These are phyloP conservation scores for Wickerhamiella nectarea DNA, from an alignment of 805 yeast genomes.

Conservation along the genomic window DNA sequence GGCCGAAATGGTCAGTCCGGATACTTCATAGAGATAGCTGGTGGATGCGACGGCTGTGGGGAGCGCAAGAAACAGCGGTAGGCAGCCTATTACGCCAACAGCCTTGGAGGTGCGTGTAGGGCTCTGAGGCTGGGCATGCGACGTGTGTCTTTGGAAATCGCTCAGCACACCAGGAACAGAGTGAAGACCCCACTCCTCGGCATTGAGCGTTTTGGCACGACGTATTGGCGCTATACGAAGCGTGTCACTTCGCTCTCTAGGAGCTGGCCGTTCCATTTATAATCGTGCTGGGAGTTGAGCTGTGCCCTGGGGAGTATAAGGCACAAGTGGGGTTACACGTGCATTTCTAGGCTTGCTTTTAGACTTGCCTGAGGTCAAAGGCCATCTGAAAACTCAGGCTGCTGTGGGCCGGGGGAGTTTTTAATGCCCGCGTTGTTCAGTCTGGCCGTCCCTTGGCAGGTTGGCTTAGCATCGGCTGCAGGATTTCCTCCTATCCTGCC, in stretches of 20 bases:
- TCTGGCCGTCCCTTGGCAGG: no score
- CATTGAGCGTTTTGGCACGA: constrained; percentile 18
- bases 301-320: no score
- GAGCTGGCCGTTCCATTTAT: constrained; percentile 6
- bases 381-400: no score
- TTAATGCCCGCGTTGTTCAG: no score
- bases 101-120: constrained; percentile 8
- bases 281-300: no score
- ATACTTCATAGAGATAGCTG: constrained; percentile 13
- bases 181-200: constrained; percentile 27
- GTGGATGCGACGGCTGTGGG: constrained; percentile 23
- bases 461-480: no score
- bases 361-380: no score
- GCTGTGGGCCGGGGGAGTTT: no score
- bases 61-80: constrained; percentile 24
- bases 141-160: constrained; percentile 27
- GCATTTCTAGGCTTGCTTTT: no score
- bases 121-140: constrained; percentile 18
- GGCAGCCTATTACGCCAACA: constrained; percentile 15
- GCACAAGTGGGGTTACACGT: no score
- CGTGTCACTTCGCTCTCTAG: constrained; percentile 10
- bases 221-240: constrained; percentile 23
- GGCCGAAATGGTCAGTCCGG: constrained; percentile 12
- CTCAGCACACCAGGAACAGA: constrained; percentile 26
- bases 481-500: no score